phyloP scores from a whole-genome alignment of 2,329 filamentous ascomycete genomes.

The Alternaria ethzedia region DNA sequence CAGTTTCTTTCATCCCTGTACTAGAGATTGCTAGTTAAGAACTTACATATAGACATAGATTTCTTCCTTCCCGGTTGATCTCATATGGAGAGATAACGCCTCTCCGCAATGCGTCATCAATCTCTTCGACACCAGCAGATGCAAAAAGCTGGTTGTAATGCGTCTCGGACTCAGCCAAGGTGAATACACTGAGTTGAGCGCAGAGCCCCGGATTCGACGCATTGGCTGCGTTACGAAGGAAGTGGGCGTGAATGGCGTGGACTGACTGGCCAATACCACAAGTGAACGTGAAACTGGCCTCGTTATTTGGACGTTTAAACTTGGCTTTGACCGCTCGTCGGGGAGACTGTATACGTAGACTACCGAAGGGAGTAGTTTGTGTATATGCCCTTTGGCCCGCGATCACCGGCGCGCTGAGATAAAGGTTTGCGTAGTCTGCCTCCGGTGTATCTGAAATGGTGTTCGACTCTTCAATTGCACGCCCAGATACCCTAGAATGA shows the following conservation, averaged over 20 bases:
- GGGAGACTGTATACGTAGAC: not conserved
- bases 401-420: not conserved
- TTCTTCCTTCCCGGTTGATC: not conserved
- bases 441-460: not conserved
- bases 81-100: slow-evolving; percentile 21
- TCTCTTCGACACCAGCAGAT: slow-evolving; percentile 7
- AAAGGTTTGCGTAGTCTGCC: not conserved
- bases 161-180: not conserved
- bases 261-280: slow-evolving; percentile 2
- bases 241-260: slow-evolving; percentile 4
- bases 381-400: not conserved
- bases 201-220: not conserved
- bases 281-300: slow-evolving; percentile 5
- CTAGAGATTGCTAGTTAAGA: not conserved
- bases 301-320: not conserved
- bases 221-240: not conserved
- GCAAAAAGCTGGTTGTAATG: slow-evolving; percentile 8
- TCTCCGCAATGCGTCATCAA: slow-evolving; percentile 14
- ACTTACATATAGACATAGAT: slow-evolving; percentile 12
- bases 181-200: slow-evolving; percentile 12
- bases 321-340: not conserved
- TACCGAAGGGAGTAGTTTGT: slow-evolving; percentile 3
- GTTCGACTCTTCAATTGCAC: not conserved
- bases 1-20: not conserved
- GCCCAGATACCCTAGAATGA: not conserved